Base-by-base conservation (phyloP, 768 basidiomycete genomes). In the Ephemerocybe angulata region DNA sequence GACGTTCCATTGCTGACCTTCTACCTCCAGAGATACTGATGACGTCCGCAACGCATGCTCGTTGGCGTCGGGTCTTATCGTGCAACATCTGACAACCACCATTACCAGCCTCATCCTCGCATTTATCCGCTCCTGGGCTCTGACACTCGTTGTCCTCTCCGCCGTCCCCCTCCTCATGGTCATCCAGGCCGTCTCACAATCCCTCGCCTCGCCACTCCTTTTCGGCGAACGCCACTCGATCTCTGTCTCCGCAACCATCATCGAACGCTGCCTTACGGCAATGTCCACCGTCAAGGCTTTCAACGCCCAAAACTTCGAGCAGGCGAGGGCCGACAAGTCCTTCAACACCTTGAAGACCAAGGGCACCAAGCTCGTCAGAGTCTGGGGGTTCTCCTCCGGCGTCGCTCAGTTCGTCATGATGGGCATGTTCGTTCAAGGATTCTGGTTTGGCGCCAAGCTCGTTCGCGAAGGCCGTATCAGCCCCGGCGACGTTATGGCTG, bases 401-500 rank as follows among this genome's bases (percentile, higher is more conserved):
- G 56, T 86, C 13, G 81, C 81, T 2, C 91, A 94, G 63, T 95
- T 97, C 65, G 77, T 88, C 54, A 82, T 88, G 63, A 86, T 94
- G 79, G 81, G 82, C 25, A 95, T 97, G 85, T 99, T 98, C 70
- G 93, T 98, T 7, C 88, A 93, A 64, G 94, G 87, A 0, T 98
- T 98, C 71, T 98, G 96, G 94, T 98, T 87, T 64, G 96, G 95
- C 12, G 80, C 88, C 2, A 86, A 88, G 65, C 80, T 97, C 50
- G 93, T 99, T n/a, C 72, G 84, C n/a, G 77, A 86, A 12, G 89
- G 88, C 15, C 82, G 77, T 58, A 77, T 83, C 51, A 72, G 72
- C 3, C 73, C 88, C 0, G 93, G 93, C 1, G 81, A 87, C 31
- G 89, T 98, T 58, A 95, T 94, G 87, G 86, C 89, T n/a, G 92